A percentile compares a stretch with the other conserved stretches of the same genome.
These are phyloP conservation scores for Starmerella floricola DNA, from an alignment of 805 yeast species.

Conservation along the genomic window DNA sequence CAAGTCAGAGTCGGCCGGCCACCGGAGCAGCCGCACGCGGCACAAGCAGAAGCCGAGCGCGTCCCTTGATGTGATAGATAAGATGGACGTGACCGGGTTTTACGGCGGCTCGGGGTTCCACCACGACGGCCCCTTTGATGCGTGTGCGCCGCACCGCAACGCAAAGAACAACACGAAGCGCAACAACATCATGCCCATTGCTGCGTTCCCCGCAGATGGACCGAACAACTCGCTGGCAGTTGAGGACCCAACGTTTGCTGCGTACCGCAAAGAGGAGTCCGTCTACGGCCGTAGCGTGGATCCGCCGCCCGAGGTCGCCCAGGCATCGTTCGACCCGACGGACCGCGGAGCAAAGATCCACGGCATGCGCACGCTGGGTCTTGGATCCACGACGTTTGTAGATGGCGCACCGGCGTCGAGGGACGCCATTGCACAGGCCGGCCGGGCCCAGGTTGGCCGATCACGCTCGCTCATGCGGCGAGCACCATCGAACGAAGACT, in stretches of 20 bases:
- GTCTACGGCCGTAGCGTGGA: constrained; percentile 53
- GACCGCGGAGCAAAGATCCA: constrained; percentile 61
- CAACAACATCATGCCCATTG: constrained; percentile 46
- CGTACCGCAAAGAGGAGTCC: constrained; percentile 43
- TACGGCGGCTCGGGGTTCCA: constrained; percentile 91
- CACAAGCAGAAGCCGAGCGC: constrained; percentile 34
- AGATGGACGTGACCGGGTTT: constrained; percentile 87
- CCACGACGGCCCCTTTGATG: constrained; percentile 98
- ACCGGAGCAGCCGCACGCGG: constrained; percentile 4
- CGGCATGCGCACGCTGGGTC: constrained; percentile 75
- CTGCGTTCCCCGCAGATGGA: constrained; percentile 92
- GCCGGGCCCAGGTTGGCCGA: constrained; percentile 44
- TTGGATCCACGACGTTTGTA: constrained; percentile 82
- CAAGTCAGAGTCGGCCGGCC: constrained; percentile 18
- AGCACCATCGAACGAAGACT: constrained; percentile 1
- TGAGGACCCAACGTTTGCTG: constrained; percentile 35
- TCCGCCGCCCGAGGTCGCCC: constrained; percentile 15
- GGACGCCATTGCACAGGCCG: constrained; percentile 31
- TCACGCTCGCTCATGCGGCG: constrained; percentile 53
- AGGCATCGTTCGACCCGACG: constrained; percentile 52
- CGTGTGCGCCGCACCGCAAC: constrained; percentile 93
- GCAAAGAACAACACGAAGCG: constrained; percentile 38
- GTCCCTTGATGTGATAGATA: constrained; percentile 86
- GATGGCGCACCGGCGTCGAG: constrained; percentile 90
- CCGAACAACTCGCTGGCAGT: constrained; percentile 81